Percentiles rank a stretch among this genome's conserved stretches.
Conservation (phyloP, 2,329 filamentous ascomycete genomes). For the Penicillium vulpinum region DNA sequence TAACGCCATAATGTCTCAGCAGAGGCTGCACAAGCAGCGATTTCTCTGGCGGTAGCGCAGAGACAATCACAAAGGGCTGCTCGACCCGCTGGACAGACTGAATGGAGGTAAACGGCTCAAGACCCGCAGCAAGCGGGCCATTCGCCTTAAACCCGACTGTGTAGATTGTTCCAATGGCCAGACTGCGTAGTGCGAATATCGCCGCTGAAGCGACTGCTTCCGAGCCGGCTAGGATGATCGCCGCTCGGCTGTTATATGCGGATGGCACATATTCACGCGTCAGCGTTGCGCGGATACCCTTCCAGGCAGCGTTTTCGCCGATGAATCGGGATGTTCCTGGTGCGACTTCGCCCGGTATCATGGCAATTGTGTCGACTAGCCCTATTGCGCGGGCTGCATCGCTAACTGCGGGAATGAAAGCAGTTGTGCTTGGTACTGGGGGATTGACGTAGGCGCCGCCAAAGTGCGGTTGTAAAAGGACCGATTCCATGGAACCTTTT, state of each 20-base stretch:
- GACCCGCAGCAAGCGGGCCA: constrained; percentile 60
- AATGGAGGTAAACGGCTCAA: constrained; percentile 66
- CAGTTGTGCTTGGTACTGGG: constrained; percentile 59
- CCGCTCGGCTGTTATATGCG: constrained; percentile 73
- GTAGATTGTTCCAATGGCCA: constrained; percentile 76
- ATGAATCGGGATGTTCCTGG: constrained; percentile 51
- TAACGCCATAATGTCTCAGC: constrained; percentile 66
- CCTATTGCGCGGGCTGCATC: constrained; percentile 77
- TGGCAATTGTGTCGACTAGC: constrained; percentile 77
- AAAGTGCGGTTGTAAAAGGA: constrained; percentile 72
- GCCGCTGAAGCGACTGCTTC: constrained; percentile 75
- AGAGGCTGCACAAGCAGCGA: constrained; percentile 75
- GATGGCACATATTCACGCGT: constrained; percentile 80
- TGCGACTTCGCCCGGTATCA: constrained; percentile 46
- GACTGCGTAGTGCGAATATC: constrained; percentile 74
- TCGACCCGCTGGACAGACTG: constrained; percentile 79
- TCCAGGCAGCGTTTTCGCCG: constrained; percentile 82
- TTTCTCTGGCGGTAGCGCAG: constrained; percentile 75
- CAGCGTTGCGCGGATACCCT: constrained; percentile 77
- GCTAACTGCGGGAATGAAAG: constrained; percentile 66
- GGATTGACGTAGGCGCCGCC: constrained; percentile 81
- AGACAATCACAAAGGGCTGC: constrained; percentile 78
- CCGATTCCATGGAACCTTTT: constrained; percentile 67
- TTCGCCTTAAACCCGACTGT: constrained; percentile 74
- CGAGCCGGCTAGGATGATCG: constrained; percentile 71